A percentile compares a stretch with the other conserved stretches of the same genome.
Evolutionary conservation across 176 grass and related monocot genomes (phyloP).

Genomic region (Triticum monococcum): DNA sequence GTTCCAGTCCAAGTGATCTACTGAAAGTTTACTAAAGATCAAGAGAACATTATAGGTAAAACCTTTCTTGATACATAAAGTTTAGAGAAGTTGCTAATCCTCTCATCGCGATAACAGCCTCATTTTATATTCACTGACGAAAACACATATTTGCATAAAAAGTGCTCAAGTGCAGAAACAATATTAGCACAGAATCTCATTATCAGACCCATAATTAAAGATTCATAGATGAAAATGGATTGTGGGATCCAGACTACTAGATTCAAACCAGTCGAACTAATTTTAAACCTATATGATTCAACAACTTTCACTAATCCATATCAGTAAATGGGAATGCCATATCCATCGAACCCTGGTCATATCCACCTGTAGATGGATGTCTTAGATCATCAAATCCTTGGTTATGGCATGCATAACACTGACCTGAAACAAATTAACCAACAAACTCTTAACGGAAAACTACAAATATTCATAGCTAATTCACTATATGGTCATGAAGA

Average conservation of each 20-base stretch:
- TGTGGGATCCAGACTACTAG: background rate
- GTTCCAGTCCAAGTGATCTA: background rate
- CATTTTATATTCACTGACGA: no score
- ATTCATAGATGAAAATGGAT: background rate
- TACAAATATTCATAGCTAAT: background rate
- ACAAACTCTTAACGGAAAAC: background rate
- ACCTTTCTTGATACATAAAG: background rate
- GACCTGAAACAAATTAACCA: slow-evolving; percentile 1
- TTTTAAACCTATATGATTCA: background rate
- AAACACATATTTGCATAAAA: no score
- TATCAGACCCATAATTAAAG: background rate
- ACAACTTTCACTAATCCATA: background rate
- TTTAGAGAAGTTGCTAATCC: background rate
- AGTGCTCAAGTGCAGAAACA: background rate
- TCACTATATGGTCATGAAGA: background rate
- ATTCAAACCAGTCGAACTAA: background rate
- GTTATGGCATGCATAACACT: background rate
- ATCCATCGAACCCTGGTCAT: background rate
- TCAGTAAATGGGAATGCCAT: background rate
- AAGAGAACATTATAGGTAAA: background rate
- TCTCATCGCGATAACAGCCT: no score
- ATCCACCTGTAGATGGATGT: slow-evolving; percentile 3
- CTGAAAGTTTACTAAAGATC: background rate
- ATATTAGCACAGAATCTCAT: background rate
- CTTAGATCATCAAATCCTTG: background rate